Evolutionary conservation across 257 asterid genomes (phyloP), one percentile per base, ranked within the genome.

Genomic region (Coffea canephora): DNA sequence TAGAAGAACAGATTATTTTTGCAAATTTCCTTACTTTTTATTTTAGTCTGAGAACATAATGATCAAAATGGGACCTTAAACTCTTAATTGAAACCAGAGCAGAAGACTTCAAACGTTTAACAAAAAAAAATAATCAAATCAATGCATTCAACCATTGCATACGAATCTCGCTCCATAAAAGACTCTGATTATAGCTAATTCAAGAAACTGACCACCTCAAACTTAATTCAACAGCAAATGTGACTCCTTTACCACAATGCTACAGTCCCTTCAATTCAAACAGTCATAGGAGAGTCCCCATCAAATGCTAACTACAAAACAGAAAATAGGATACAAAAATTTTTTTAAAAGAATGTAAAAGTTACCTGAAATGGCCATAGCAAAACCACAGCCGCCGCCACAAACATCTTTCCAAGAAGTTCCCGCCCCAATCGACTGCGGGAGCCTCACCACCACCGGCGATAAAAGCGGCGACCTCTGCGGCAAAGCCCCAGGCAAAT

Each of bases 311-410:
- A 57, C 68, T 50, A 0, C 15, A 34, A 72, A 72, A 36, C 8
- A 6, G n/a, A 16, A 25, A 62, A 8, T 4, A 25, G 34, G 49
- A 68, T 21, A 68, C 10, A 43, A 16, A 69, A 3, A n/a, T 57
- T 8, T 15, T 25, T 54, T 68, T 0, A 50, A 49, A n/a, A 70
- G 7, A 27, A 65, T 62, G 78, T 39, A 43, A 19, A 67, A 21
- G 57, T 55, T 57, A 96, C 99, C 99, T 36, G 98, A 90, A 86
- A 92, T 87, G 77, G 97, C 97, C 94, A 92, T 80, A 77, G 99
- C 98, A 81, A 96, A 96, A 70, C 99, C 99, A 72, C 99, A 96
- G 19, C 99, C 99, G 8, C 99, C 99, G 36, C 97, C 97, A 75
- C 91, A 94, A 45, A 92, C 97, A 87, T 91, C 97, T 83, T 80